Evolutionary conservation across 2,329 filamentous ascomycete species (phyloP).

Genomic region (Ophiostoma perfectum): DNA sequence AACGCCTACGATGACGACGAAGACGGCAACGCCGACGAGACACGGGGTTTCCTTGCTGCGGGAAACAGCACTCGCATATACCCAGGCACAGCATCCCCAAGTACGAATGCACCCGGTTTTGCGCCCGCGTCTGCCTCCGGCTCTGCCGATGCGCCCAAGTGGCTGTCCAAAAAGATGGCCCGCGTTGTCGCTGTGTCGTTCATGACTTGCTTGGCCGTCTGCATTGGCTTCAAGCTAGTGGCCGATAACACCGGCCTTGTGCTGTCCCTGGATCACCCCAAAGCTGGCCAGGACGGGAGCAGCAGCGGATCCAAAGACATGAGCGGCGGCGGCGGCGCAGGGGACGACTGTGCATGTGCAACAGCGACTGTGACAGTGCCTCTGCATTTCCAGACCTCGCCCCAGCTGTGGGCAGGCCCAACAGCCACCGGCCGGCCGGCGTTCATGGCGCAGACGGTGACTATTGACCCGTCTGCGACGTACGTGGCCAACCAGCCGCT

Average conservation of each 20-base stretch:
- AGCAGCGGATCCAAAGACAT: not conserved
- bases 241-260: constrained; percentile 25
- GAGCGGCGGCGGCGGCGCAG: not conserved
- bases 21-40: constrained; percentile 18
- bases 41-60: constrained; percentile 18
- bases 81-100: not conserved
- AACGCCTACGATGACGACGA: constrained; percentile 17
- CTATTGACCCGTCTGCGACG: constrained; percentile 57
- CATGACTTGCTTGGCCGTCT: constrained; percentile 27
- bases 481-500: constrained; percentile 65
- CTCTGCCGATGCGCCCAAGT: constrained; percentile 16
- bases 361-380: constrained; percentile 38
- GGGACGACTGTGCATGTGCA: not conserved
- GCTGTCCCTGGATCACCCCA: constrained; percentile 16
- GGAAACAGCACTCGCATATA: not conserved
- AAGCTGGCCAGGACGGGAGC: not conserved
- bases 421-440: constrained; percentile 65
- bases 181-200: constrained; percentile 27
- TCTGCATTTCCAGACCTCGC: constrained; percentile 58
- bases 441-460: constrained; percentile 66
- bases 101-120: not conserved
- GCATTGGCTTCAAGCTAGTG: constrained; percentile 28
- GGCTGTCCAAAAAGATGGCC: constrained; percentile 21
- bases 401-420: constrained; percentile 57
- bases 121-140: not conserved